Base-by-base conservation (phyloP, 2,329 filamentous ascomycete species). In the Sporothrix pallida region DNA sequence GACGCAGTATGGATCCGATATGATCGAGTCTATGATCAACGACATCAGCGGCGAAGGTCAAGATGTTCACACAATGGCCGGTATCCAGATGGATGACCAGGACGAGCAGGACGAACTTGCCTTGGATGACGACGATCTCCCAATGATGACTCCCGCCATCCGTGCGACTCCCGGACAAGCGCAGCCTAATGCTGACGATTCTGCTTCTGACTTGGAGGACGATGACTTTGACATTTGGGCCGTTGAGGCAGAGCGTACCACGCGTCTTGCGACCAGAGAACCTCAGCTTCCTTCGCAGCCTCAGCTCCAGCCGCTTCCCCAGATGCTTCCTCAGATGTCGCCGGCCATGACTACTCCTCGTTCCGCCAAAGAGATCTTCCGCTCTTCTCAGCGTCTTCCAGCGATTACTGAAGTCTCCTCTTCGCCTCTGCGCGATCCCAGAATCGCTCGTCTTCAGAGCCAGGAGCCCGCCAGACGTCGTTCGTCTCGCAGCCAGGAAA, bases 211-310 rank as follows among this genome's bases (percentile, higher is more conserved):
- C 31, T 37, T 37, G 1, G 75, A 77, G 8, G 84, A 85, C n/a
- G 83, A 84, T 3, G 85, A 85, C 12, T 82, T 81, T 2, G 85
- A 90, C 75, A 83, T 90, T 12, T 90, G 88, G 87, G 87, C 87
- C 46, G 78, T 89, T 31, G 88, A 90, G 78, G 88, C 87, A 12
- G 83, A 85, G 71, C 84, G 87, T 13, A 81, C 83, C 7, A 83
- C 83, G 0, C 84, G 85, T 10, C 79, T 76, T 5, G 77, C 80
- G 9, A 72, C 75, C 6, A 78, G 77, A 26, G 8, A 71, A n/a
- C 42, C 20, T 6, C 60, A 50, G 65, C 31, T 37, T 3, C 31
- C 31, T 37, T 37, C 31, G 31, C 65, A 52, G 44, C 65, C 23
- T 4, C 42, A 20, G 48, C 26, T 10, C 2, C 58, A 62, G 56